Evolutionary conservation across 257 asterid species (phyloP), one percentile per base, ranked within the genome.

Genomic region (Jacaranda copaia): DNA sequence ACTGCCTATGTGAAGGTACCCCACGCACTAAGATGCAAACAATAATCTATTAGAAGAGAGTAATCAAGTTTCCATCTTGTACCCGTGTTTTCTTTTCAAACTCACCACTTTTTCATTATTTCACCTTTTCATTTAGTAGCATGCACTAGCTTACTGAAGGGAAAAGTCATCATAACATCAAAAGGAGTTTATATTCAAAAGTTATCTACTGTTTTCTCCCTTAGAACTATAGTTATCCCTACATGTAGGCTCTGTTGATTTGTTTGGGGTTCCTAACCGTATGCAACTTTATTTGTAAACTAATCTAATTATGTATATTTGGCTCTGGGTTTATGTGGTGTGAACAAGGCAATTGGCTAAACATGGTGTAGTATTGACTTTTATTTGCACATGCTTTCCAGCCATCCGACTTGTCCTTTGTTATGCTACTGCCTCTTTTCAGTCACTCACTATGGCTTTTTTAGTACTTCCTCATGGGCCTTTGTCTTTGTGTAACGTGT

Each of bases 181-280:
- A 43, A 19, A 45, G 40, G 38, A 43, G 16, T 45, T 72, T 57
- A 55, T 14, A 8, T 52, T 70, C 10, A 35, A 38, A 15, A 49
- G 48, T 7, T n/a, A 32, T 16, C 11, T 20, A 13, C 42, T 0
- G 32, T 40, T 68, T 68, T 25, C 73, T 6, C 25, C 45, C n/a
- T 25, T 20, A 68, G 57, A 19, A 70, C 35, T 70, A 45, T 35
- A 4, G 45, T 51, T n/a, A 14, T 51, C 13, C 25, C n/a, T n/a
- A n/a, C n/a, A n/a, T n/a, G n/a, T n/a, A n/a, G n/a, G 18, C 63
- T 43, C 38, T 10, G 32, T 66, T 66, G 72, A 66, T 18, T 43
- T 43, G 56, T 66, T 16, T 38, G 18, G 39, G 68, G 20, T 18
- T 40, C 32, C 70, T 15, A 65, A 42, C 53, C 36, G 35, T 6